Conservation (phyloP, 1,139 yeast species). For the Yamadazyma taylorii region DNA sequence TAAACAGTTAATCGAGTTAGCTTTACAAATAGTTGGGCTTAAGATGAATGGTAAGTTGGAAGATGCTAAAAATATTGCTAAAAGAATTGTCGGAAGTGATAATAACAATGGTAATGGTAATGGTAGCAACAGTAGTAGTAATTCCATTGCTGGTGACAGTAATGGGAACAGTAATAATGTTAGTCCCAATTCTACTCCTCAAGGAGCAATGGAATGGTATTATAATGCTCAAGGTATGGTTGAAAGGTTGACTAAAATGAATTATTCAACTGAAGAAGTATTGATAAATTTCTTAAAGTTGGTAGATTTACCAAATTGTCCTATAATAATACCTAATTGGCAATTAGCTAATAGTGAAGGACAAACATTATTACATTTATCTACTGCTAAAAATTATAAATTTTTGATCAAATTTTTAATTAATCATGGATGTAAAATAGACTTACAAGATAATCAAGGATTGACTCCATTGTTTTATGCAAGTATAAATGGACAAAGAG, state of each 20-base stretch:
- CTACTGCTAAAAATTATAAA: conserved; percentile 71
- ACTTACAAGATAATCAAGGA: conserved; percentile 74
- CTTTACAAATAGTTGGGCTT: conserved; percentile 89
- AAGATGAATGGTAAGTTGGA: conserved; percentile 93
- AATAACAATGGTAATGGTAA: conserved; percentile 15
- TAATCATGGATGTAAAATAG: conserved; percentile 78
- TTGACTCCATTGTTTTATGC: conserved; percentile 88
- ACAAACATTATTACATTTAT: conserved; percentile 83
- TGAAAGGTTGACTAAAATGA: conserved; percentile 48
- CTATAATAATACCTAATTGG: conserved; percentile 69
- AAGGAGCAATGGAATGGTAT: conserved; percentile 44
- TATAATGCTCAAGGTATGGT: conserved; percentile 48
- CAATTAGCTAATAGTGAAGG: conserved; percentile 80
- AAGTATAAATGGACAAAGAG: conserved; percentile 69
- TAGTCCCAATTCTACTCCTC: conserved; percentile 7
- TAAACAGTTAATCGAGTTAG: conserved; percentile 86
- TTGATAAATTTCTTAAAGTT: conserved; percentile 65
- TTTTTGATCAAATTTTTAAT: conserved; percentile 63
- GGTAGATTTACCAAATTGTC: conserved; percentile 61
- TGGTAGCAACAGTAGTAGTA: conserved; percentile 55
- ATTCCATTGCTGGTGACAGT: conserved; percentile 8
- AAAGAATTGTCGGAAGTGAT: conserved; percentile 73
- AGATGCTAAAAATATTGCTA: conserved; percentile 88
- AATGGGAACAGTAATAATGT: conserved; percentile 10
- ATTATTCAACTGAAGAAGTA: conserved; percentile 55